Percentiles rank a stretch among this genome's conserved stretches.
phyloP scores from a whole-genome alignment of 177 flowering plant species.

The Vitis hybrid region DNA sequence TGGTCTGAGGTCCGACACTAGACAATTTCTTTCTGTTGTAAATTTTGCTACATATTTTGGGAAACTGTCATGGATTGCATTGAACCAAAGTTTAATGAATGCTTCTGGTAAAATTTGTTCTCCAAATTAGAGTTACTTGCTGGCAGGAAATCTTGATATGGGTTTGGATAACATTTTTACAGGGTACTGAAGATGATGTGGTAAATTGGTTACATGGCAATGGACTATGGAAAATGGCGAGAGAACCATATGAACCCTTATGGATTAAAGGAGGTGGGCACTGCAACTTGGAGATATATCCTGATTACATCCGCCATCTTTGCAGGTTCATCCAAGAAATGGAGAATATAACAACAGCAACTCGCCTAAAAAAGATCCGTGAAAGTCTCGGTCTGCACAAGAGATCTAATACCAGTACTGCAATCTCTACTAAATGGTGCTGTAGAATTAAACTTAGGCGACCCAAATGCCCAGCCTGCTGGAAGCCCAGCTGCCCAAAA shows the following conservation, averaged over 20 bases:
- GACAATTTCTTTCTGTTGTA: too few relatives aligned
- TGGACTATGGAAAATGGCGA: constrained; percentile 84
- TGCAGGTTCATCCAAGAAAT: constrained; percentile 74
- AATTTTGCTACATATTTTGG: too few relatives aligned
- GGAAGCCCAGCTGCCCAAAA: constrained; percentile 18
- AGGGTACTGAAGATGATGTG: constrained; percentile 99
- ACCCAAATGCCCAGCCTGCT: constrained; percentile 34
- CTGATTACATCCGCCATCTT: constrained; percentile 92
- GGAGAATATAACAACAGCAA: constrained; percentile 78
- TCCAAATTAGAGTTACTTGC: background rate
- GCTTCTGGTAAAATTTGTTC: too few relatives aligned
- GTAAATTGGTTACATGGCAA: constrained; percentile 91
- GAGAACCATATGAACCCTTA: constrained; percentile 90
- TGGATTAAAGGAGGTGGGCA: constrained; percentile 99
- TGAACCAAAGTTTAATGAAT: too few relatives aligned
- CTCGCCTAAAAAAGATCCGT: constrained; percentile 66
- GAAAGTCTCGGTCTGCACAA: constrained; percentile 31
- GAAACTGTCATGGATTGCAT: too few relatives aligned
- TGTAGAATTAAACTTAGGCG: constrained; percentile 34
- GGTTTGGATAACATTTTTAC: constrained; percentile 15
- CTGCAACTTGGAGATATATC: constrained; percentile 96
- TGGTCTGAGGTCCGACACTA: too few relatives aligned
- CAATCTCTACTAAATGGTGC: constrained; percentile 24
- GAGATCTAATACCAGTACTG: constrained; percentile 18
- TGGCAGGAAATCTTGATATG: background rate